Evolutionary conservation across 768 basidiomycete species (phyloP), one percentile per base, ranked within the genome.

Genomic region (Boletus tomentosulus): DNA sequence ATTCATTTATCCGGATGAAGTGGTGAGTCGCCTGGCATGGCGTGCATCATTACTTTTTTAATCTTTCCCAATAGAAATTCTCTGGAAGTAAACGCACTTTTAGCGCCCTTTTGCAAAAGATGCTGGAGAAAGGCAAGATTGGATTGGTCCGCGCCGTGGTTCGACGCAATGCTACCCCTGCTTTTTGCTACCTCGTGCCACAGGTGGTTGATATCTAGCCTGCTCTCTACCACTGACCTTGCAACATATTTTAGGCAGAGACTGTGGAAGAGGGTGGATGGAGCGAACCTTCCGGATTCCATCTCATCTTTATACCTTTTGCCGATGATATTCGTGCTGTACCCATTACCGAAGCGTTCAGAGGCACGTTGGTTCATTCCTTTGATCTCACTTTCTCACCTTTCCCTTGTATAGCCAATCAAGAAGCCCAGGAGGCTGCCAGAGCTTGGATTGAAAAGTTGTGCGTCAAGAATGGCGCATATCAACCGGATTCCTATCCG

Each of bases 41-140:
- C 15, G 7, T 13, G 16, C 16, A 34, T 46, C 9, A 13, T 43
- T 4, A n/a, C 10, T 5, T 34, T n/a, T 33, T 46, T 48, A 16
- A 42, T 19, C 9, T 6, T 8, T 31, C 16, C 24, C n/a, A 35
- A 16, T 35, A 90, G 86, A 68, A 80, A 28, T 96, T 87, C 71
- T 82, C 90, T 9, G 97, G 97, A 8, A 95, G 92, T 70, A 97
- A 88, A 59, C 82, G 96, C 38, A 91, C 95, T 0, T 98, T 98
- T 69, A 84, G 80, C 13, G 92, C 97, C 0, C 76, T 99, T 4
- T 77, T 98, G 33, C 84, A 86, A 59, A 84, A 89, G 3, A 88
- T 94, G 82, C 53, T 87, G 28, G 82, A 85, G 63, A 92, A 92
- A 67, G 74, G 86, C 48, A 89, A 86, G 66, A 83, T 98, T 50